phyloP scores from a whole-genome alignment of 371 early-diverging fungal genomes.

The Circinella umbellata region DNA sequence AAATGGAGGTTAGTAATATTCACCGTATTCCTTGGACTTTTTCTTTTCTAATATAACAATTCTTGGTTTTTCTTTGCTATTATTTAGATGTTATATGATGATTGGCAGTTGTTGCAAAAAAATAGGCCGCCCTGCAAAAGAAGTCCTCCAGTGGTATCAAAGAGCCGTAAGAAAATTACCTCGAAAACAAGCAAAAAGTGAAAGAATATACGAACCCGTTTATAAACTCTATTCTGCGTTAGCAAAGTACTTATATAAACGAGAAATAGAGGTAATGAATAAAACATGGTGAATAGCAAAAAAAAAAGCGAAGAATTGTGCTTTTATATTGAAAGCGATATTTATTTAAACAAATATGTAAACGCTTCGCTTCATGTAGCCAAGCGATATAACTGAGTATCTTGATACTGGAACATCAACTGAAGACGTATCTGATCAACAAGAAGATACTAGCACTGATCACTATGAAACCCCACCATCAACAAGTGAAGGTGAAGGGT shows the following conservation, averaged over 20 bases:
- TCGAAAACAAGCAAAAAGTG: slow-evolving; percentile 56
- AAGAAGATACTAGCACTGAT: not conserved
- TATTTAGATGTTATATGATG: slow-evolving; percentile 59
- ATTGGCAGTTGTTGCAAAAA: slow-evolving; percentile 66
- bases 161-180: slow-evolving; percentile 50
- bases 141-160: slow-evolving; percentile 51
- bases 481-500: not conserved
- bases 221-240: slow-evolving; percentile 62
- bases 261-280: slow-evolving; percentile 46
- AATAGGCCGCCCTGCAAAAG: slow-evolving; percentile 50
- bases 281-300: too few relatives aligned
- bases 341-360: too few relatives aligned
- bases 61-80: not conserved
- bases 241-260: slow-evolving; percentile 52
- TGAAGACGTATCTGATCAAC: not conserved
- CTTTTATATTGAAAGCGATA: too few relatives aligned
- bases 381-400: slow-evolving; percentile 2
- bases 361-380: not conserved
- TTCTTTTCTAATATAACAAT: not conserved
- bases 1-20: slow-evolving; percentile 27
- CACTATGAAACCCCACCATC: not conserved
- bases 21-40: too few relatives aligned
- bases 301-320: too few relatives aligned
- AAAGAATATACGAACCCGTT: slow-evolving; percentile 58
- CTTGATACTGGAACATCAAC: not conserved